Percentiles rank a stretch among this genome's conserved stretches.
These are phyloP conservation scores for Diaporthe citri DNA, from an alignment of 2,329 filamentous ascomycete genomes.

Conservation along the genomic window DNA sequence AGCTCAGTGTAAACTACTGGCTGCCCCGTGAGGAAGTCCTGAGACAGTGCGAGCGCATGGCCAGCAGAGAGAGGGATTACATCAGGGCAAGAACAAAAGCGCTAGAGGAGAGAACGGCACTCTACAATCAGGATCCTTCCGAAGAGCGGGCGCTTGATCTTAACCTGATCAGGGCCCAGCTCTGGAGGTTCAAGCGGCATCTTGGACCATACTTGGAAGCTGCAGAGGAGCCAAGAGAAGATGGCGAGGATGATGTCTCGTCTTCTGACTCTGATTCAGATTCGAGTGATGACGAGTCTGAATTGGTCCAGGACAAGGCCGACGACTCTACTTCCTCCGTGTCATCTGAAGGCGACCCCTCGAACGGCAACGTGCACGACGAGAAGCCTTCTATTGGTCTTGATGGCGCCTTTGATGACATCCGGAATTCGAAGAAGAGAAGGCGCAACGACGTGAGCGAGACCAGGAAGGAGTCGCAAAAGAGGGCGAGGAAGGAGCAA, in stretches of 20 bases:
- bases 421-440: slow-evolving; percentile 20
- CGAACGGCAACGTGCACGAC: background rate
- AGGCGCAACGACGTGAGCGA: background rate
- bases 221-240: background rate
- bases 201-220: slow-evolving; percentile 41
- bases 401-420: slow-evolving; percentile 35
- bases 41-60: slow-evolving; percentile 35
- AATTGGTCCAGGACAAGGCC: background rate
- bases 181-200: slow-evolving; percentile 43
- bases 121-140: slow-evolving; percentile 40
- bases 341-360: background rate
- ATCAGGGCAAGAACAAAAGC: slow-evolving; percentile 32
- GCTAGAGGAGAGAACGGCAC: slow-evolving; percentile 39
- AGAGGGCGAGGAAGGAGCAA: slow-evolving; percentile 35
- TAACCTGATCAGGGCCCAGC: slow-evolving; percentile 40
- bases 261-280: background rate
- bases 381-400: background rate
- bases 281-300: background rate
- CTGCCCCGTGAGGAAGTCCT: slow-evolving; percentile 40
- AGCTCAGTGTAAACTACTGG: slow-evolving; percentile 36
- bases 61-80: slow-evolving; percentile 40
- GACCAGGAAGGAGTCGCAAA: slow-evolving; percentile 21
- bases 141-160: slow-evolving; percentile 40
- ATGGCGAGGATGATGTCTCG: background rate
- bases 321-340: background rate